phyloP scores from a whole-genome alignment of 805 yeast species.

The Yarrowia osloensis region DNA sequence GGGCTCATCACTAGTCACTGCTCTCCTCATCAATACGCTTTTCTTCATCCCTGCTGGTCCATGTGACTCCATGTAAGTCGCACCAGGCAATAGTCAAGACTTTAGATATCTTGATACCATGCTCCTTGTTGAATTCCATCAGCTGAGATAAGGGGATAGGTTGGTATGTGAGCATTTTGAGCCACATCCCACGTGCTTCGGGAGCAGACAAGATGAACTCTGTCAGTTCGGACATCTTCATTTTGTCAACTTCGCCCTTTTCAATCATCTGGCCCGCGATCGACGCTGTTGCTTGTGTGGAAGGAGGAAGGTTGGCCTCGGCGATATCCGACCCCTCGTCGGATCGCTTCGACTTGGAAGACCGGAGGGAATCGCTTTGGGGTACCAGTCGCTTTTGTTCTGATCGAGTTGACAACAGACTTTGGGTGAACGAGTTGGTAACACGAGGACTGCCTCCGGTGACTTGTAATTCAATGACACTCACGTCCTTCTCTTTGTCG shows the following conservation, averaged over 20 bases:
- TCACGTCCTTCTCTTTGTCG: background rate
- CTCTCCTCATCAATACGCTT: background rate
- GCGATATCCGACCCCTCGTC: background rate
- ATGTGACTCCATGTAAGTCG: conserved; percentile 20
- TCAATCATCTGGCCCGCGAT: background rate
- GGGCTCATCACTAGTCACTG: background rate
- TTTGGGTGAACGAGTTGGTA: background rate
- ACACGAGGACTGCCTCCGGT: too few species aligned
- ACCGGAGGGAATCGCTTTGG: background rate
- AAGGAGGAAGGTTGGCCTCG: background rate
- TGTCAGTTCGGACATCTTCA: conserved; percentile 35
- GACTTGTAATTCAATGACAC: background rate
- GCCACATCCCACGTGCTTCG: conserved; percentile 14
- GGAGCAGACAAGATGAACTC: conserved; percentile 14
- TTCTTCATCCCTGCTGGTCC: conserved; percentile 22
- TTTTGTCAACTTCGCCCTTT: conserved; percentile 42
- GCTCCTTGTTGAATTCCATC: conserved; percentile 11
- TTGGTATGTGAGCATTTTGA: conserved; percentile 15
- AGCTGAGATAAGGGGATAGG: conserved; percentile 1
- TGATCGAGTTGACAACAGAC: background rate
- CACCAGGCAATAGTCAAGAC: conserved; percentile 25
- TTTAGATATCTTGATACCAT: conserved; percentile 12
- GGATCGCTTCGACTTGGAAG: background rate
- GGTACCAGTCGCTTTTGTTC: background rate
- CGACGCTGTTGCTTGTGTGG: conserved; percentile 1